Base-by-base conservation (phyloP, 306 rosid species). In the Carpinus viminea region DNA sequence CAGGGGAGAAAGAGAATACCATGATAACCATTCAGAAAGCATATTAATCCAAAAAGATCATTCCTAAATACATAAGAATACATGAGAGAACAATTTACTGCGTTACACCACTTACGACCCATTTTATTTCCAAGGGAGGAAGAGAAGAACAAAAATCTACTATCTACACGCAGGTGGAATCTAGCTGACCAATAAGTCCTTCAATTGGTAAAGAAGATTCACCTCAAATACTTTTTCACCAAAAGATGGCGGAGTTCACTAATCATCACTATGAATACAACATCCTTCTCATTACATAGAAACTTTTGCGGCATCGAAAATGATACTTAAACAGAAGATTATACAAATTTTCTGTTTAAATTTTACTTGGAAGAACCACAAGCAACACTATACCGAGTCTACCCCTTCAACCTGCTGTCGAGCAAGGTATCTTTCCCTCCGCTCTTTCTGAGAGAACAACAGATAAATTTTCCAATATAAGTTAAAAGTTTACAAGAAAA, bases 371-470 rank as follows among this genome's bases (percentile, higher is more conserved):
- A 72, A 60, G 66, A 78, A 80, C 74, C 74, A 81, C 75, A 66
- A 76, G 12, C 76, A 81, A 46, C 76, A 43, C 79, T 88, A 92
- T 83, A 85, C 88, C 31, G 97, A 92, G 79, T 89, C 97, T 76
- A 87, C 88, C 75, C 87, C 91, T 74, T 89, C 98, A 52, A 82
- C 97, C 85, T 89, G 97, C 85, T 92, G 98, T 78, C 82, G 87
- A 8, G 98, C 98, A 16, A 95, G 97, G 68, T 95, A 95, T 86
- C 96, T 86, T 89, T 92, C 98, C 90, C 98, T 85, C 80, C 98
- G 87, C 88, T 95, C 98, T 84, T 95, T 95, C 98, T 93, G 83
- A 7, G 87, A 81, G 68, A 78, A 50, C 2, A 24, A 68, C 3
- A 51, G 7, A 85, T 70, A 60, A 68, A 21, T 50, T 68, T 56